These are phyloP conservation scores for Thalassiosira tumida DNA, from an alignment of 352 stramenopile genomes.

Conservation along the genomic window DNA sequence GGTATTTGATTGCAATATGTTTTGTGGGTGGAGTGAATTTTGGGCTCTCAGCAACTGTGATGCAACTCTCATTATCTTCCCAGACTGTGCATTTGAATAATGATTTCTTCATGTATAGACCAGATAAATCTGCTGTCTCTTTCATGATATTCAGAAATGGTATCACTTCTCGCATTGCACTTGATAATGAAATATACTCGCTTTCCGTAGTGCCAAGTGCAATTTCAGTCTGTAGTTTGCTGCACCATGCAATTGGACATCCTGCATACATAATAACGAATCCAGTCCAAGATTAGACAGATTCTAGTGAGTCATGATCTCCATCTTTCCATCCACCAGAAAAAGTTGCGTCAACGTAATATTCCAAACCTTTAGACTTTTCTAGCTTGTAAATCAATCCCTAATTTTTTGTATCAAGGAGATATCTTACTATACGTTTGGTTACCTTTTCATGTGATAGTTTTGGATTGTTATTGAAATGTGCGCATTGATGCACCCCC, in stretches of 20 bases:
- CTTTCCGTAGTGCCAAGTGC: slow-evolving; percentile 6
- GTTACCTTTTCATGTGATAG: slow-evolving; percentile 66
- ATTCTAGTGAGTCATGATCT: background rate
- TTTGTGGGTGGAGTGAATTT: slow-evolving; percentile 67
- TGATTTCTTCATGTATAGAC: background rate
- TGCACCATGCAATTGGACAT: slow-evolving; percentile 27
- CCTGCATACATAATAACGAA: slow-evolving; percentile 23
- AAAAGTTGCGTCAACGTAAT: slow-evolving; percentile 76
- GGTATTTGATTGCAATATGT: slow-evolving; percentile 51
- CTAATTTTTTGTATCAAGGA: slow-evolving; percentile 63
- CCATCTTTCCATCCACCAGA: slow-evolving; percentile 56
- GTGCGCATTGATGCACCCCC: slow-evolving; percentile 77
- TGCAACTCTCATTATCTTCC: slow-evolving; percentile 38
- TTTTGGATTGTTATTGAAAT: slow-evolving; percentile 70
- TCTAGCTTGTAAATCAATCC: slow-evolving; percentile 75
- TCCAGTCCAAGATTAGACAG: slow-evolving; percentile 6
- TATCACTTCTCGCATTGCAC: background rate
- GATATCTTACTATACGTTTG: slow-evolving; percentile 73
- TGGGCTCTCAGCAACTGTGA: slow-evolving; percentile 55
- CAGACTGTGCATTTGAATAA: slow-evolving; percentile 22
- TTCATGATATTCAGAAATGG: slow-evolving; percentile 8
- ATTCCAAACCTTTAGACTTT: slow-evolving; percentile 52
- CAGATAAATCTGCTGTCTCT: slow-evolving; percentile 1
- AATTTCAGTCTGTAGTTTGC: slow-evolving; percentile 48
- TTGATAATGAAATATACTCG: background rate